Evolutionary conservation across 2,329 filamentous ascomycete species (phyloP), one percentile per base, ranked within the genome.

Genomic region (Trichoderma atroviride): DNA sequence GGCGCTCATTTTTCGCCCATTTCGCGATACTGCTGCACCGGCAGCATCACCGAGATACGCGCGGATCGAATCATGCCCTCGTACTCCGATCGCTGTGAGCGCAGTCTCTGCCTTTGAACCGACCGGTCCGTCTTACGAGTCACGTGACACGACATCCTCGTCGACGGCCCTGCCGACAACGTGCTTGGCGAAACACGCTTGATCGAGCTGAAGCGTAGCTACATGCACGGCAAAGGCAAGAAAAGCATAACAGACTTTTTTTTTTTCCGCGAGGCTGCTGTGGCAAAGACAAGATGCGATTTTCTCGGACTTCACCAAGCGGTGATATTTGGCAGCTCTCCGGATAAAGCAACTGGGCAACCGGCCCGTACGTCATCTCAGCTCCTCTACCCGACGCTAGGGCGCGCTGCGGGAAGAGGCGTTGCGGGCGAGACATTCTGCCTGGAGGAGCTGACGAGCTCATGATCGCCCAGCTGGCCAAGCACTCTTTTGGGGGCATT

Each of bases 101-200:
- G 3, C 40, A n/a, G 40, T 3, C 53, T 24, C 11, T 43, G 33
- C 33, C 24, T 16, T 11, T 27, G 27, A 66, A 58, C 53, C 53
- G 62, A 66, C 19, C 53, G 37, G 52, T 33, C 37, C 62, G 62
- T 33, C 31, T 47, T 27, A 9, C 62, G 14, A 29, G 19, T 66
- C 62, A 66, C 62, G 62, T 66, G 62, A 66, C 1, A 14, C 29
- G 35, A 57, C 40, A 24, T 57, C 27, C 24, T 43, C n/a, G 37
- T 43, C 40, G 27, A 56, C 53, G 27, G 53, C 62, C 53, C 62
- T 63, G 13, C 60, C 60, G 59, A 62, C 37, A 57, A 11, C 55
- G 22, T 37, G 31, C 55, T 58, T 58, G 53, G 53, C 55, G 16
- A 31, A 43, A 31, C 29, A 57, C 37, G 31, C 50, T 56, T n/a